Evolutionary conservation across 108 stramenopile genomes (phyloP).

Genomic region (Fragilaria crotonensis): DNA sequence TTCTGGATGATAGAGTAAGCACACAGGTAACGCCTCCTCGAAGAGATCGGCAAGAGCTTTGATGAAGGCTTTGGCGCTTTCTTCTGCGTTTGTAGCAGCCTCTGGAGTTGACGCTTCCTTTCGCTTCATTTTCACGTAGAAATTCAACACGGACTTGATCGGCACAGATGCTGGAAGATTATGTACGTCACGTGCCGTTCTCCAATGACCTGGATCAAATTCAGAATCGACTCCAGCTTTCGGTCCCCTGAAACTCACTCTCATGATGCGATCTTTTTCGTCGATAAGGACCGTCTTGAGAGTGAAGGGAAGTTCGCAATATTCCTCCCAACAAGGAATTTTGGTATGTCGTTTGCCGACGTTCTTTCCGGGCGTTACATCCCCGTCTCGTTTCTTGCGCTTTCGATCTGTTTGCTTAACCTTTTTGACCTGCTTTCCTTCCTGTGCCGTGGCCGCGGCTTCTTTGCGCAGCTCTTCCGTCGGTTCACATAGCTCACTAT

Average conservation of each 20-base stretch:
- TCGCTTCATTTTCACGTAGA: constrained; percentile 25
- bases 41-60: constrained; percentile 42
- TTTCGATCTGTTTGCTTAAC: constrained; percentile 1
- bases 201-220: neutral
- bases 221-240: constrained; percentile 9
- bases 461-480: constrained; percentile 14
- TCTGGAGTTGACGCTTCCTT: constrained; percentile 10
- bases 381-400: no score
- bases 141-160: constrained; percentile 42
- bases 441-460: constrained; percentile 1
- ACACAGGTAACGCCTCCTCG: constrained; percentile 53
- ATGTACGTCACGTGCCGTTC: constrained; percentile 35
- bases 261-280: constrained; percentile 54
- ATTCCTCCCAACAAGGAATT: constrained; percentile 13
- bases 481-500: constrained; percentile 25
- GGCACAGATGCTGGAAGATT: constrained; percentile 49
- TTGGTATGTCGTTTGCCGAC: no score
- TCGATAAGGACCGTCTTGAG: constrained; percentile 63
- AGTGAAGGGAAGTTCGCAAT: constrained; percentile 52
- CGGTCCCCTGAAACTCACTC: constrained; percentile 28
- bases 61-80: constrained; percentile 35
- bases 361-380: no score
- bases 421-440: constrained; percentile 3
- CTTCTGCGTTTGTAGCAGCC: constrained; percentile 3
- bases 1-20: constrained; percentile 61